Base-by-base conservation (phyloP, 805 yeast genomes). In the Sugiyamaella valdiviana region DNA sequence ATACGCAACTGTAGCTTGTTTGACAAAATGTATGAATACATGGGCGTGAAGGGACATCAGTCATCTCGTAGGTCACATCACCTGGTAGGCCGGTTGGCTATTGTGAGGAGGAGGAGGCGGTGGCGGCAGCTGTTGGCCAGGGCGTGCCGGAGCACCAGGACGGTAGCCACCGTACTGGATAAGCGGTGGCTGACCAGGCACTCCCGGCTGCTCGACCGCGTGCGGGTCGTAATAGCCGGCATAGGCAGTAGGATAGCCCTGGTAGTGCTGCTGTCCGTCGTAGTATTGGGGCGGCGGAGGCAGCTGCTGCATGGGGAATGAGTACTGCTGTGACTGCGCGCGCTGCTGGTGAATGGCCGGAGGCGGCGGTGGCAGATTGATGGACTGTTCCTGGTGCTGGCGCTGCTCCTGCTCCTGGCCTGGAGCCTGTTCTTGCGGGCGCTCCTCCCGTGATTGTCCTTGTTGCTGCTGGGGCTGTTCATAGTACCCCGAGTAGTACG, bases 341-440 rank as follows among this genome's bases (percentile, higher is more conserved):
- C 36, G 35, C 49, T 20, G 51, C 21, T 49, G 48, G 14, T 40
- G 47, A 24, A 35, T 35, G 6, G 20, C 12, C 3, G 39, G 45
- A 7, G 39, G 51, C n/a, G 41, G 52, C 15, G 19, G 50, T 10
- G 49, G 48, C 6, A 14, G 26, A 3, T 49, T 12, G 15, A 15
- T 38, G 7, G 14, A 3, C 55, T 40, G 58, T 59, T 20, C 54
- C 15, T 45, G 53, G 20, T 38, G 45, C 36, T 42, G 56, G 4
- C 44, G 50, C 20, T 46, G 50, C 6, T 36, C 23, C 23, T 42
- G 44, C 22, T 38, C 32, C 44, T 19, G 48, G 32, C 36, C 47
- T 15, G 29, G 47, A 10, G 22, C 52, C 35, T 20, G 45, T 16
- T 48, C 51, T 19, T 43, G 53, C 42, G 24, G 53, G 12, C 14